Base-by-base conservation (phyloP, 495 filamentous ascomycete genomes). In the Clavariopsis aquatica region DNA sequence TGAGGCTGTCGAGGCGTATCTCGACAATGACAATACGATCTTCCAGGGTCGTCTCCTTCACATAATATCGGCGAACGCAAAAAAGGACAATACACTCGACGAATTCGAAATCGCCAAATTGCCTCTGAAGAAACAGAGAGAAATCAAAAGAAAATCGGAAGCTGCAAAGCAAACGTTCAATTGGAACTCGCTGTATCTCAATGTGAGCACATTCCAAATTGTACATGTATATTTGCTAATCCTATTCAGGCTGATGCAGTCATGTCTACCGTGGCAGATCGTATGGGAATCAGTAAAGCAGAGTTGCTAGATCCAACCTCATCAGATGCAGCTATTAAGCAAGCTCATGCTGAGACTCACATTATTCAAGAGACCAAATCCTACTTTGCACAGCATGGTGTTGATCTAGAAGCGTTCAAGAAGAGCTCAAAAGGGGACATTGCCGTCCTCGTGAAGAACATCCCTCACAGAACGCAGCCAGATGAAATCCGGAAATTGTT, bases 111-210 rank as follows among this genome's bases (percentile, higher is more conserved):
- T 98, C 36, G 88, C 92, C 0, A 91, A 96, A 73, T 76, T 98
- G 58, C 94, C 94, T 22, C 79, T 97, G 58, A 97, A 96, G 73
- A 96, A 96, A 71, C 94, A 97, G 75, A 90, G 89, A 65, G 82
- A 93, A 65, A 86, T 98, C 47, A 92, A 89, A 77, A 87, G 87
- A 63, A 96, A 89, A 74, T 79, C 85, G 41, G 85, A 89, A 57
- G 89, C 92, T 26, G 82, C 89, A 15, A 86, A 86, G 7, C 86
- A 82, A 8, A 84, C 84, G 10, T 96, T 96, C 76, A 96, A 90
- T 73, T 98, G 94, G 95, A 98, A 98, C 78, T 92, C 92, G 17
- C 79, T 98, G 47, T 98, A 94, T 75, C 94, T 98, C 92, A 97
- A 88, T 76, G 91, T 95, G 78, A 78, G 81, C 78, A 6, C 38